These are phyloP conservation scores for Solanum peruvianum DNA, from an alignment of 257 asterid species.

Conservation along the genomic window DNA sequence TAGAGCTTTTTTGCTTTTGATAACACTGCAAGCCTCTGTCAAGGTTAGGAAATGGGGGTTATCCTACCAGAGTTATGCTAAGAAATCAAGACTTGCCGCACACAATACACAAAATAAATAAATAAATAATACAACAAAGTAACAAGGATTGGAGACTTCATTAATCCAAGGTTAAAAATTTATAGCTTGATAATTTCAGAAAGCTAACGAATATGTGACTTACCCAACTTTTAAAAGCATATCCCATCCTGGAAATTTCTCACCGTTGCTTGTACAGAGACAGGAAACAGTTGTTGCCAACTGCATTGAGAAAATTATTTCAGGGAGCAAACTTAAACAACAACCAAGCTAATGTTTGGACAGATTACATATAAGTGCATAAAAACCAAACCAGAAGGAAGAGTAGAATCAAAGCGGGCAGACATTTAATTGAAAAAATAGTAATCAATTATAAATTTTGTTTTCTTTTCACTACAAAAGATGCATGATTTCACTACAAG, in stretches of 20 bases:
- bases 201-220: constrained; percentile 4
- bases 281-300: constrained; percentile 55
- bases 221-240: constrained; percentile 84
- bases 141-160: neutral
- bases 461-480: neutral
- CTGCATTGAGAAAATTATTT: constrained; percentile 29
- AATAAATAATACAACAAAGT: too few species aligned
- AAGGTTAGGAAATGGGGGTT: neutral
- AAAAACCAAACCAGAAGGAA: neutral
- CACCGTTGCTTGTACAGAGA: constrained; percentile 78
- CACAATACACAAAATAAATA: neutral
- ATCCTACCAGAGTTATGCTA: neutral
- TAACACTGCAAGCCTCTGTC: neutral
- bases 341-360: neutral
- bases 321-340: neutral
- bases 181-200: neutral
- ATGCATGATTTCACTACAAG: neutral
- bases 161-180: neutral
- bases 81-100: neutral
- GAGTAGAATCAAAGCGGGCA: neutral
- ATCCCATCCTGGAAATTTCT: constrained; percentile 80
- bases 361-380: neutral
- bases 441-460: neutral
- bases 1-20: neutral
- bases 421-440: neutral